Percentiles rank a stretch among this genome's conserved stretches.
Conservation (phyloP, 345 rosid species). For the Gynandropsis gynandra region DNA sequence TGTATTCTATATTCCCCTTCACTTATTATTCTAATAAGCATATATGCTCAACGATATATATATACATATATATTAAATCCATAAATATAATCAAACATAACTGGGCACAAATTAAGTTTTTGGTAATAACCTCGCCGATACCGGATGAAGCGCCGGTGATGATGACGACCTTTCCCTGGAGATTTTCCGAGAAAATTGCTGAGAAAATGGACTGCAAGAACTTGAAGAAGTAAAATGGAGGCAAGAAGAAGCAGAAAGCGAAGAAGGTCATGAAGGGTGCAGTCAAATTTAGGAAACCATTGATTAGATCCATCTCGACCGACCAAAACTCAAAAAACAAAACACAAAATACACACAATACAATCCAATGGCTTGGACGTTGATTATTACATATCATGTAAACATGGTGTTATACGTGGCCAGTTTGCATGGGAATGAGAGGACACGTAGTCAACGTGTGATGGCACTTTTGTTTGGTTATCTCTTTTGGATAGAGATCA, state of each 20-base stretch:
- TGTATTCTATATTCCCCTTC: too few species aligned
- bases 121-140: slow-evolving; percentile 48
- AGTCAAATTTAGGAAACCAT: slow-evolving; percentile 39
- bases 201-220: slow-evolving; percentile 26
- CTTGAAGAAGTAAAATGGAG: slow-evolving; percentile 38
- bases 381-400: slow-evolving; percentile 8
- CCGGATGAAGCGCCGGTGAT: slow-evolving; percentile 69
- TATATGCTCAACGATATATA: too few species aligned
- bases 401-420: slow-evolving; percentile 28
- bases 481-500: background rate
- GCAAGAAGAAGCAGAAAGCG: slow-evolving; percentile 40
- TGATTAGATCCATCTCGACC: slow-evolving; percentile 36
- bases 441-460: slow-evolving; percentile 35
- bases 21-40: too few species aligned
- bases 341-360: too few species aligned
- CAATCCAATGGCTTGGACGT: background rate
- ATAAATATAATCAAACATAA: background rate
- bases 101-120: too few species aligned
- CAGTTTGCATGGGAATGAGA: slow-evolving; percentile 30
- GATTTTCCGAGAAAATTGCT: slow-evolving; percentile 32
- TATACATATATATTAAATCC: background rate
- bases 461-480: slow-evolving; percentile 1
- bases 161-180: slow-evolving; percentile 46
- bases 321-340: background rate
- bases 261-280: slow-evolving; percentile 46